Evolutionary conservation across 2,329 filamentous ascomycete species (phyloP), one percentile per base, ranked within the genome.

Genomic region (Penicillium aurantiogriseum): DNA sequence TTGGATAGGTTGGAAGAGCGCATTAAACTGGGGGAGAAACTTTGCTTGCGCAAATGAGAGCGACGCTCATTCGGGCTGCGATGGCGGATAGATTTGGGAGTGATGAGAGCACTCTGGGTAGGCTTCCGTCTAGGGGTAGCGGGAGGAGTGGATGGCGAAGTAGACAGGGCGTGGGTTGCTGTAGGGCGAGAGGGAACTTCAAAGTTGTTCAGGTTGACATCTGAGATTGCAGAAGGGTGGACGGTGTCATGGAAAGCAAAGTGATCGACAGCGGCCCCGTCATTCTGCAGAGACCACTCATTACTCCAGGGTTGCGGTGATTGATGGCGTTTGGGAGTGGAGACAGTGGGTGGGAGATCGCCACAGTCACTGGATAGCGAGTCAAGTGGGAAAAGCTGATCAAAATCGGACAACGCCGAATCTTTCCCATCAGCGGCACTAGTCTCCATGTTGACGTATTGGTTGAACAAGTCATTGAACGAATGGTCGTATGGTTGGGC

Each of bases 391-490:
- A 83, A 81, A 71, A 83, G 74, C 69, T 82, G 77, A 63, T 79
- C 76, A 63, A 81, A 73, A 60, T 82, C 77, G 55, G 78, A 76
- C 66, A 77, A 77, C 65, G 77, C 74, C 60, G 77, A 76, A 63
- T 81, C 79, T 71, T 79, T 72, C 59, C 74, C 74, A 60, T 79
- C 76, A 64, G 76, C 77, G 54, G 77, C 78, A 63, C 81, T 78
- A 55, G 81, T 76, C 59, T 85, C 83, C 72, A 82, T 80, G 63
- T 85, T 80, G 71, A 86, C 79, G 69, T 84, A 86, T 70, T 86
- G 81, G 67, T 85, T 83, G 77, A 88, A 87, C 72, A 87, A 78
- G 71, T 83, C 82, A 73, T 83, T 82, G 73, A 80, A 81, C 58
- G 83, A 78, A 69, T 85, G 83, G 59, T 80, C 75, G 50, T 74